These are phyloP conservation scores for Nakazawaea pomicola DNA, from an alignment of 805 yeast species.

Conservation along the genomic window DNA sequence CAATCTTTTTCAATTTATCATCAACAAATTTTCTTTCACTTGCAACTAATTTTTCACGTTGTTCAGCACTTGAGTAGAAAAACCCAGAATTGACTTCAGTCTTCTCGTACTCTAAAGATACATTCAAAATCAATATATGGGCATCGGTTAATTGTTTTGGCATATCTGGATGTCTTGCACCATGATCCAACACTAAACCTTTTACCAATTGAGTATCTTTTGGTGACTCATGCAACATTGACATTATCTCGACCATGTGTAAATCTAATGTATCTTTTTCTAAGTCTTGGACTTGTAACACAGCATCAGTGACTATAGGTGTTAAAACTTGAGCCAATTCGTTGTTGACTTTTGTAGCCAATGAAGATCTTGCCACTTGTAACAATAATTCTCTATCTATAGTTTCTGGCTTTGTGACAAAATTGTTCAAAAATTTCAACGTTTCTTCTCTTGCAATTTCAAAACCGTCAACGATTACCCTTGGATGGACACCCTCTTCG, in stretches of 20 bases:
- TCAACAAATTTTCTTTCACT: conserved; percentile 93
- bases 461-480: conserved; percentile 92
- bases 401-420: conserved; percentile 47
- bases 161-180: conserved; percentile 99
- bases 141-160: conserved; percentile 86
- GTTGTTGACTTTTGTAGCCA: conserved; percentile 77
- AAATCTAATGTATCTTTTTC: conserved; percentile 65
- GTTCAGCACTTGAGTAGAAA: conserved; percentile 91
- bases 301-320: conserved; percentile 97
- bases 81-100: conserved; percentile 97
- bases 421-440: conserved; percentile 62
- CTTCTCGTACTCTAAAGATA: conserved; percentile 93
- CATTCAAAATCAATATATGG: conserved; percentile 80
- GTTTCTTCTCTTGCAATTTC: conserved; percentile 81
- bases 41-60: conserved; percentile 90
- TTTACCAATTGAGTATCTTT: conserved; percentile 76
- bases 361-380: conserved; percentile 87
- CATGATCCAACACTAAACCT: conserved; percentile 95
- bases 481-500: conserved; percentile 93
- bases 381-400: conserved; percentile 82
- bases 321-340: conserved; percentile 78
- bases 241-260: conserved; percentile 97
- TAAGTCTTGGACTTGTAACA: conserved; percentile 64
- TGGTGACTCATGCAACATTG: conserved; percentile 91
- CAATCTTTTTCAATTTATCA: conserved; percentile 83